Conservation (phyloP, 257 asterid genomes). For the Sherardia arvensis region DNA sequence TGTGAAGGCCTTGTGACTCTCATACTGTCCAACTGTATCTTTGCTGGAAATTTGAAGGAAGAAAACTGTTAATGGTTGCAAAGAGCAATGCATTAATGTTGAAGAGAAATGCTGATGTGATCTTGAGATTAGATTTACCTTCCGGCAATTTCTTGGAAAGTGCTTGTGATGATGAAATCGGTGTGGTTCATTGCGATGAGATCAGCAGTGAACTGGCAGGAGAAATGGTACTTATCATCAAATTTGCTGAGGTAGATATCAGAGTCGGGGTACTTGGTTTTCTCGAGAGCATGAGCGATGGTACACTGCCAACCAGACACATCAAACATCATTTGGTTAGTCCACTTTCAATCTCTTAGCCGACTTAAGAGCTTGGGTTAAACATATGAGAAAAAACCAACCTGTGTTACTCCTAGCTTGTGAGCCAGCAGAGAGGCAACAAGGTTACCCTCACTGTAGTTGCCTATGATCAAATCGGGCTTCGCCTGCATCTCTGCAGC, state of each 20-base stretch:
- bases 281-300: slow-evolving; percentile 94
- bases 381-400: slow-evolving; percentile 2
- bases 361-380: background rate
- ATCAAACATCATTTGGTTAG: background rate
- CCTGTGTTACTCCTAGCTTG: slow-evolving; percentile 98
- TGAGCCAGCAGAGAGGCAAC: slow-evolving; percentile 92
- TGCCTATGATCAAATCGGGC: slow-evolving; percentile 91
- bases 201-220: slow-evolving; percentile 95
- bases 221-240: slow-evolving; percentile 90
- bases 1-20: slow-evolving; percentile 90
- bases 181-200: slow-evolving; percentile 97
- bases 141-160: slow-evolving; percentile 98
- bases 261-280: slow-evolving; percentile 90
- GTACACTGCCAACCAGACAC: slow-evolving; percentile 48
- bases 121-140: slow-evolving; percentile 29
- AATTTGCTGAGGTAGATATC: slow-evolving; percentile 66
- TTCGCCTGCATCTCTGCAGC: slow-evolving; percentile 64
- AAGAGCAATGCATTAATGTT: background rate
- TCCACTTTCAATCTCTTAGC: background rate
- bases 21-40: slow-evolving; percentile 97
- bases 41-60: slow-evolving; percentile 37
- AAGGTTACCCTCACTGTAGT: slow-evolving; percentile 95
- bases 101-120: background rate
- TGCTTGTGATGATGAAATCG: slow-evolving; percentile 95
- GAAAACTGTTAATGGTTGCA: background rate